Evolutionary conservation across 2,329 filamentous ascomycete species (phyloP), one percentile per base, ranked within the genome.

Genomic region (Aspergillus fumigatiaffinis): DNA sequence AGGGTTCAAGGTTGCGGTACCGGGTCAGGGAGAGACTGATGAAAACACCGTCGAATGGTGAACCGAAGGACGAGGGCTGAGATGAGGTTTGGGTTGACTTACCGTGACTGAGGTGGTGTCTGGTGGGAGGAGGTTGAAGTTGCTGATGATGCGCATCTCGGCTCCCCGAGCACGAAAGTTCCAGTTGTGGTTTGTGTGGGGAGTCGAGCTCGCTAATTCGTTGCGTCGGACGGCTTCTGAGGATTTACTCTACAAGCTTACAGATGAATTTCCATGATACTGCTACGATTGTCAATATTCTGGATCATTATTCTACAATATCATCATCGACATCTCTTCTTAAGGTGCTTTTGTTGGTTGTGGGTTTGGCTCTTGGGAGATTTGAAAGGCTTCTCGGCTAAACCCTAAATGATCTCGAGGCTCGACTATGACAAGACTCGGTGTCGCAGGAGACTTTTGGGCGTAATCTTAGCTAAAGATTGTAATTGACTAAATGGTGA

Each of bases 371-470:
- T 63, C 54, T 61, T 56, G 60, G 53, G 44, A 52, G 47, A 50
- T 55, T 56, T 7, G 44, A 20, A 68, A 67, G 68, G 64, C 62
- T 65, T 64, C 71, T 74, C 71, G 71, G 71, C 70, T 74, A 74
- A 74, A 72, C 70, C 71, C 71, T 73, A 73, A 70, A 65, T 51
- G 60, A 62, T 58, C 52, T 51, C 23, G 29, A 54, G 44, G 44
- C 44, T 10, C 20, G 12, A 23, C 5, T 21, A 23, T 14, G 14
- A 14, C 44, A 47, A 17, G 20, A 23, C 12, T 12, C 21, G 12
- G 21, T 17, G 44, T 23, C 12, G 3, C 28, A 25, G 4, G 20
- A 23, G 29, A 38, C 14, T n/a, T 28, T 51, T 26, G 8, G 23
- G 10, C 41, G 2, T 23, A 17, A 47, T n/a, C 12, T 3, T 20